Evolutionary conservation across 768 basidiomycete genomes (phyloP).

Genomic region (Boletus insuetus): DNA sequence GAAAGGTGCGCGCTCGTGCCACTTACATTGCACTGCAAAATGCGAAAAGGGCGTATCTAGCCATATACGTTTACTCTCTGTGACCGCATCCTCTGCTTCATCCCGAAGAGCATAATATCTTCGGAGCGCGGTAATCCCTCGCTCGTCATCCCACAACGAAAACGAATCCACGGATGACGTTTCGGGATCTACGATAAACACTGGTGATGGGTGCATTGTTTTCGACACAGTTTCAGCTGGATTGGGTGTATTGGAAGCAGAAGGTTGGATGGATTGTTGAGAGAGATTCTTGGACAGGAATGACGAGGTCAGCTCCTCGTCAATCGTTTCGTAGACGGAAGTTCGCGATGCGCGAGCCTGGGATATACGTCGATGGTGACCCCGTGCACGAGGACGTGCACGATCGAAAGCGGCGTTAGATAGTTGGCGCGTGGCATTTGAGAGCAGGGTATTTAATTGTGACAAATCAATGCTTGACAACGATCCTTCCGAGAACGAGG

Average conservation of each 20-base stretch:
- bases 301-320: constrained; percentile 57
- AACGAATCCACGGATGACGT: constrained; percentile 44
- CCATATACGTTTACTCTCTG: constrained; percentile 66
- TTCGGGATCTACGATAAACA: constrained; percentile 60
- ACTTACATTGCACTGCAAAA: constrained; percentile 72
- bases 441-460: constrained; percentile 54
- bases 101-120: constrained; percentile 67
- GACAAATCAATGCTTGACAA: constrained; percentile 76
- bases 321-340: constrained; percentile 78
- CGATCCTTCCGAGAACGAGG: constrained; percentile 63
- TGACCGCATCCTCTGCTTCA: constrained; percentile 64
- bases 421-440: constrained; percentile 52
- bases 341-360: constrained; percentile 59
- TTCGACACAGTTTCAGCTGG: constrained; percentile 2
- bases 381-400: constrained; percentile 44
- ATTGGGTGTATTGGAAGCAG: constrained; percentile 33
- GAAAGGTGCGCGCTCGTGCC: background rate
- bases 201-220: constrained; percentile 35
- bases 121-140: constrained; percentile 60
- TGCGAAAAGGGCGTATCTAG: constrained; percentile 69
- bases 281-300: constrained; percentile 28
- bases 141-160: constrained; percentile 64
- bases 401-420: constrained; percentile 42
- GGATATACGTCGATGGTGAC: constrained; percentile 70
- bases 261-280: constrained; percentile 9